Evolutionary conservation across 768 basidiomycete species (phyloP).

Genomic region (Mycena capillaripes): DNA sequence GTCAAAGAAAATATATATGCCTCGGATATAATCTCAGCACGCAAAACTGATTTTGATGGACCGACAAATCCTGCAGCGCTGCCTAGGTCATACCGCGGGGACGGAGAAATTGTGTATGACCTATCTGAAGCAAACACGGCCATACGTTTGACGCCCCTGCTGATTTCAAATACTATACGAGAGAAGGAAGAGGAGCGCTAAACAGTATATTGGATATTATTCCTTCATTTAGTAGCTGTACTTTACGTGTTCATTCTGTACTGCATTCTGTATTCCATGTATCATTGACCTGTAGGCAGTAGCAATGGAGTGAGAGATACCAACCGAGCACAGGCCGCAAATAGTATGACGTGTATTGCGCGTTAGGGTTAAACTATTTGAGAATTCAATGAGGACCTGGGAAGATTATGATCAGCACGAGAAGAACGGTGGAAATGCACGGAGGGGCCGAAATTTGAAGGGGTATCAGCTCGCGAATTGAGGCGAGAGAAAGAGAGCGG

Average conservation of each 20-base stretch:
- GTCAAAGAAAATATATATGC: constrained; percentile 17
- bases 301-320: constrained; percentile 50
- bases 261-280: too few relatives aligned
- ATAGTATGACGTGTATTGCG: constrained; percentile 86
- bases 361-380: too few relatives aligned
- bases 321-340: constrained; percentile 69
- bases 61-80: constrained; percentile 10
- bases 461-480: too few relatives aligned
- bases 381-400: too few relatives aligned
- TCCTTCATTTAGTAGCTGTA: constrained; percentile 19
- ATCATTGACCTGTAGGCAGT: constrained; percentile 62
- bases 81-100: constrained; percentile 9
- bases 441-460: too few relatives aligned
- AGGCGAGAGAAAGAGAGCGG: too few relatives aligned
- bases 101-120: constrained; percentile 36
- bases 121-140: constrained; percentile 29
- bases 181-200: too few relatives aligned
- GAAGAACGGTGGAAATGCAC: too few relatives aligned
- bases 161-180: neutral
- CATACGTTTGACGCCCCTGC: constrained; percentile 29
- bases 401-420: too few relatives aligned
- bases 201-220: constrained; percentile 14
- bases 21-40: too few relatives aligned
- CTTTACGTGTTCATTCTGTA: too few relatives aligned
- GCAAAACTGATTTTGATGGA: constrained; percentile 11